Evolutionary conservation across 176 grass and related monocot genomes (phyloP).

Genomic region (Pontederia paniculata): DNA sequence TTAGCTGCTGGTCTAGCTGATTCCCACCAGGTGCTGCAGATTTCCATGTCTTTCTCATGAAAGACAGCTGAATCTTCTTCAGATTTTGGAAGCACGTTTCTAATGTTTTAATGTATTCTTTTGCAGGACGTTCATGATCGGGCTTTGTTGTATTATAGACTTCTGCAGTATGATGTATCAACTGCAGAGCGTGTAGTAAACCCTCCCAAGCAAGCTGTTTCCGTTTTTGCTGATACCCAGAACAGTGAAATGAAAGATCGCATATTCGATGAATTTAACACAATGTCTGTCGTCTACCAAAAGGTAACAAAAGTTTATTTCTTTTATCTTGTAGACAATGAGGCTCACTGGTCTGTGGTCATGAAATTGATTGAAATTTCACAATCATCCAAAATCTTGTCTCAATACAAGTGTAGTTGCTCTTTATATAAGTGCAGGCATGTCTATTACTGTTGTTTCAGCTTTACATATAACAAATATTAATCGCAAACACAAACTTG

Average conservation of each 20-base stretch:
- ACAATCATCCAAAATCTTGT: too few species aligned
- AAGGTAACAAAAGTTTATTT: constrained; percentile 36
- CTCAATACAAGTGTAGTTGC: too few species aligned
- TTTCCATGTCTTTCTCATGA: too few species aligned
- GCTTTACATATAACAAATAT: too few species aligned
- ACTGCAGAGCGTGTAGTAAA: constrained; percentile 87
- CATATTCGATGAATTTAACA: constrained; percentile 98
- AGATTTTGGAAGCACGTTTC: too few species aligned
- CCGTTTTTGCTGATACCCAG: constrained; percentile 96
- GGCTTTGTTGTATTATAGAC: constrained; percentile 96
- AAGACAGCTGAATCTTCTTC: too few species aligned
- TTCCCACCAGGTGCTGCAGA: constrained; percentile 53
- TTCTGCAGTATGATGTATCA: constrained; percentile 76
- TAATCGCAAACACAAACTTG: too few species aligned
- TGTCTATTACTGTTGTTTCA: too few species aligned
- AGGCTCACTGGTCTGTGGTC: too few species aligned
- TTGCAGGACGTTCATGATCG: constrained; percentile 95
- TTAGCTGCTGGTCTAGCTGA: constrained; percentile 79
- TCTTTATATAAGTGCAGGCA: too few species aligned
- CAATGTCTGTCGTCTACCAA: constrained; percentile 86
- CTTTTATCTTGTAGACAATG: not conserved
- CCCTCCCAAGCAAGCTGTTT: constrained; percentile 98
- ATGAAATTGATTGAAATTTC: too few species aligned
- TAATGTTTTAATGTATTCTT: too few species aligned
- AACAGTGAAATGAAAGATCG: constrained; percentile 94